These are phyloP conservation scores for Hibiscus syriacus DNA, from an alignment of 345 rosid genomes.

Conservation along the genomic window DNA sequence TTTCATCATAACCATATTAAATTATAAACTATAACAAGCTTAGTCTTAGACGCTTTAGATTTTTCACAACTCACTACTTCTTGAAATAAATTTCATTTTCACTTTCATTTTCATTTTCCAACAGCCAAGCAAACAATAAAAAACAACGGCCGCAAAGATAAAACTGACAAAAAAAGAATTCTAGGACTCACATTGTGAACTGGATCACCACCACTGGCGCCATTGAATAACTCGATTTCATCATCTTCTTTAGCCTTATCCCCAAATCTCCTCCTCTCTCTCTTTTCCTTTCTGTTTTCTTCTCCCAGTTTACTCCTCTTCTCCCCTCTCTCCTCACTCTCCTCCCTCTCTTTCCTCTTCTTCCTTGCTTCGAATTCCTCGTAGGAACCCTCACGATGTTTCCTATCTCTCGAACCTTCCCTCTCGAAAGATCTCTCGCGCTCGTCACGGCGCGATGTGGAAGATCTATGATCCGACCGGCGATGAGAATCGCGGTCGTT, in stretches of 20 bases:
- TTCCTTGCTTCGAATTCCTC: conserved; percentile 33
- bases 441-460: conserved; percentile 35
- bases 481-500: conserved; percentile 42
- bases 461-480: conserved; percentile 43
- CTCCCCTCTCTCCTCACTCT: conserved; percentile 29
- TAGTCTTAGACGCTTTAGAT: neutral
- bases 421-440: conserved; percentile 24
- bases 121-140: neutral
- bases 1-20: neutral
- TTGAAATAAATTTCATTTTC: neutral
- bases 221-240: conserved; percentile 16
- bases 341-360: conserved; percentile 32
- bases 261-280: conserved; percentile 47
- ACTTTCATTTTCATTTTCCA: neutral
- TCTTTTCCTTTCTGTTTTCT: conserved; percentile 34
- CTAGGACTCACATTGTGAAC: conserved; percentile 44
- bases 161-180: neutral
- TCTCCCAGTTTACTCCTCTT: conserved; percentile 41
- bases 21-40: neutral
- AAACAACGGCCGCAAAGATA: neutral
- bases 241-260: conserved; percentile 29
- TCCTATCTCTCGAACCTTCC: conserved; percentile 27
- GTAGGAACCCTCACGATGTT: conserved; percentile 26
- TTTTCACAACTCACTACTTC: neutral
- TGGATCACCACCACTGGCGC: conserved; percentile 16